Evolutionary conservation across 1,284 basidiomycete species (phyloP), one percentile per base, ranked within the genome.

Genomic region (Puccinia polysora): DNA sequence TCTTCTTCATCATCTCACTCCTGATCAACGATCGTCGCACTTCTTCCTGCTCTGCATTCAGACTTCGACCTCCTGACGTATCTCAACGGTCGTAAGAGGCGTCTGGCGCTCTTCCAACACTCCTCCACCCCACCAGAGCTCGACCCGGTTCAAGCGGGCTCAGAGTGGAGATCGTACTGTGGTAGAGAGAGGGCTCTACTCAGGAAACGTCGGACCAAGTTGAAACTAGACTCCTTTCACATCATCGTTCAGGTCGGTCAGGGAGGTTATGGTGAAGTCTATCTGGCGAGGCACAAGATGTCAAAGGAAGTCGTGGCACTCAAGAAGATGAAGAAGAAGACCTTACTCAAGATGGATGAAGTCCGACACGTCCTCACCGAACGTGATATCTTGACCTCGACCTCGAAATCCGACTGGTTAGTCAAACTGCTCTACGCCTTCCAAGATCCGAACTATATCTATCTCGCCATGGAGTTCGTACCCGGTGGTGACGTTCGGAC

Each of bases 381-480:
- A 80, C 87, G 93, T 59, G 94, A 97, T 80, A 97, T 97, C 77
- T 82, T 97, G 75, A 95, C 93, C 0, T 90, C 91, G 1, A 95
- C 93, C 34, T 28, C 43, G 34, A 93, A 94, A 81, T 94, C 92
- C 0, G 89, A 92, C 1, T 97, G 93, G 93, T 85, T 97, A 70
- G 94, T 97, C 53, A 84, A 87, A 23, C 83, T 97, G 8, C 82
- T 97, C 3, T 97, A 97, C 79, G 93, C 93, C 0, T 97, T 97
- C 82, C 93, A 97, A 80, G 93, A 97, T 79, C 83, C 86, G 0
- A 84, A 89, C 73, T 84, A 88, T 77, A 91, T 97, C 32, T 97
- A 94, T 79, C 88, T 97, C 60, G 93, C 93, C 0, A 97, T 97
- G 93, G 96, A 98, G 83, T 97, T 95, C 79, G 93, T 97, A 14